Conservation (phyloP, 169 alveolate genomes). For the Plasmodium vivax region DNA sequence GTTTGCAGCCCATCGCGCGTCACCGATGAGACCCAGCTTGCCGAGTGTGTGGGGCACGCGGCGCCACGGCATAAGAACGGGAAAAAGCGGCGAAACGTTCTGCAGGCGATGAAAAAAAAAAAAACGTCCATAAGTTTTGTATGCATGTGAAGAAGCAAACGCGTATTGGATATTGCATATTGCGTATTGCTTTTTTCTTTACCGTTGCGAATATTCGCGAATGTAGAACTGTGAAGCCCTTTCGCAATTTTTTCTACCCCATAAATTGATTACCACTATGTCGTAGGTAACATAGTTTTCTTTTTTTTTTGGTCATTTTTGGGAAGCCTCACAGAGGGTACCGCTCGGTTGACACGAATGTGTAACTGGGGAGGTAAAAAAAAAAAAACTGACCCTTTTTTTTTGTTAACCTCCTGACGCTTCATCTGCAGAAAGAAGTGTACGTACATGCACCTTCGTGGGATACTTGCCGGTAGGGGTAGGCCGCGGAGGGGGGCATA, state of each 20-base stretch:
- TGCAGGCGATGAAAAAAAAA: neutral
- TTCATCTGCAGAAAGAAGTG: neutral
- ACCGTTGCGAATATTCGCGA: neutral
- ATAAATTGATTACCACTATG: neutral
- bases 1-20: neutral
- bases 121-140: neutral
- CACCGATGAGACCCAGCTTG: neutral
- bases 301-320: neutral
- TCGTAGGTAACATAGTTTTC: neutral
- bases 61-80: neutral
- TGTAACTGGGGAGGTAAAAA: neutral
- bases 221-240: neutral
- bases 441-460: neutral
- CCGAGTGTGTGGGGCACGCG: neutral
- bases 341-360: neutral
- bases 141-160: neutral
- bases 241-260: neutral
- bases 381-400: neutral
- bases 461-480: neutral
- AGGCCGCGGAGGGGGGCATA: neutral
- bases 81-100: neutral
- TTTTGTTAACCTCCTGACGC: conserved; percentile 15
- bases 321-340: neutral
- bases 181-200: neutral
- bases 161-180: too few relatives aligned